A percentile compares a stretch with the other conserved stretches of the same genome.
These are phyloP conservation scores for Coriaria nepalensis DNA, from an alignment of 306 rosid genomes.

Conservation along the genomic window DNA sequence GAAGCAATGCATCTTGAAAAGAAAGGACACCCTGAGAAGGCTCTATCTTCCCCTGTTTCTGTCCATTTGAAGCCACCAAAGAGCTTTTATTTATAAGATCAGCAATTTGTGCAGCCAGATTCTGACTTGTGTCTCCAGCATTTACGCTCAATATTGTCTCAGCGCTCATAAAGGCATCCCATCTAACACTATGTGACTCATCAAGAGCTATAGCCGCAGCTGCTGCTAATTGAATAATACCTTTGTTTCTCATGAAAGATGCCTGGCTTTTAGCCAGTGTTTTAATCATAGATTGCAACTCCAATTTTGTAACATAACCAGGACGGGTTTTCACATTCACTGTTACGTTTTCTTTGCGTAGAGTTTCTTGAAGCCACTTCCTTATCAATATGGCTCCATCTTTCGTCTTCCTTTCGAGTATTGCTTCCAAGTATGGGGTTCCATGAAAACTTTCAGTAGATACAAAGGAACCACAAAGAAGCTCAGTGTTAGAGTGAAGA, in stretches of 20 bases:
- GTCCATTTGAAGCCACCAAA: constrained; percentile 38
- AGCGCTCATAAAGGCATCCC: constrained; percentile 81
- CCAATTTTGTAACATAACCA: constrained; percentile 45
- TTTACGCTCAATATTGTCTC: constrained; percentile 56
- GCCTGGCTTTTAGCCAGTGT: constrained; percentile 60
- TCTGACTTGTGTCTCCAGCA: constrained; percentile 83
- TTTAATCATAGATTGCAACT: constrained; percentile 64
- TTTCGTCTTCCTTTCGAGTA: constrained; percentile 72
- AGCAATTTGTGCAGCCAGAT: constrained; percentile 78
- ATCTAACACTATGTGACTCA: constrained; percentile 49
- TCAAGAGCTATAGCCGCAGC: constrained; percentile 62
- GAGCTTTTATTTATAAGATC: constrained; percentile 78
- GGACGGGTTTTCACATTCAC: constrained; percentile 57
- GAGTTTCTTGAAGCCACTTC: constrained; percentile 88
- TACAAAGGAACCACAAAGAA: constrained; percentile 54
- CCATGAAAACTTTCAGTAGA: constrained; percentile 67
- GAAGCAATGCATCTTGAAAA: constrained; percentile 69
- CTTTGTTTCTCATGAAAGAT: constrained; percentile 63
- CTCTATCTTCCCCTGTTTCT: constrained; percentile 34
- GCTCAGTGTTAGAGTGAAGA: constrained; percentile 23
- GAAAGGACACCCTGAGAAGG: constrained; percentile 51
- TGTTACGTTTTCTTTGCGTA: constrained; percentile 43
- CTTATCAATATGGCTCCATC: constrained; percentile 67
- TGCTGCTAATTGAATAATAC: constrained; percentile 74
- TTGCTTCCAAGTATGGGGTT: constrained; percentile 68